Base-by-base conservation (phyloP, 768 basidiomycete species). In the Auricularia sp. region DNA sequence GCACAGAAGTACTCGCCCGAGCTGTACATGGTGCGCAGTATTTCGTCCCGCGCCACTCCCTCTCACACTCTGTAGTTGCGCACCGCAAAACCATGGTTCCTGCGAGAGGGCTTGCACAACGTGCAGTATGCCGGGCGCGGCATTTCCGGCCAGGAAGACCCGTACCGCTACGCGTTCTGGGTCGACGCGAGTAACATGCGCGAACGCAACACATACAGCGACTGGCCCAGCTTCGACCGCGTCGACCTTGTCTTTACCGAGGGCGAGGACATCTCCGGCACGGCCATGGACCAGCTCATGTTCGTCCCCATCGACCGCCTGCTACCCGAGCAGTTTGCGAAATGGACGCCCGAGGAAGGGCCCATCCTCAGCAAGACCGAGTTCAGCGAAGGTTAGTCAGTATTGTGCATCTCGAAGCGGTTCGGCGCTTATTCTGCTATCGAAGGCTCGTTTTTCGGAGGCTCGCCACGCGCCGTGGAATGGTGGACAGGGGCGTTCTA, bases 141-240 rank as follows among this genome's bases (percentile, higher is more conserved):
- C 29, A 18, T 29, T 1, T 54, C 29, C 0, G 34, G 29, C 24
- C 24, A 59, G 56, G 34, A 0, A 5, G 69, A 74, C 65, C 63
- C 69, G 13, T 84, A 82, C 65, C 78, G 81, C 24, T 85, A 82
- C 71, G 81, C 77, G 2, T 86, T 86, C 67, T 86, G 84, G 84
- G 77, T 73, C 39, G 84, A 85, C 67, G 82, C 83, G 2, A 83
- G 81, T 6, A 80, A 81, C 66, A 83, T 86, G 68, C 71, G 83
- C 14, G 63, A 70, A n/a, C 68, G 73, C 0, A 81, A 84, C 71
- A 66, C 65, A 11, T 85, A 80, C 68, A 64, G 65, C 3, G 54
- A 47, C 16, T 86, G 85, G 85, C 85, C 84, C 2, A 77, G 80
- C 66, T 68, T 73, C 2, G 65, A 44, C 13, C 73, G 81, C 13